Percentiles rank a stretch among this genome's conserved stretches.
phyloP scores from a whole-genome alignment of 495 filamentous ascomycete species.

The Saxophila tyrrhenica region DNA sequence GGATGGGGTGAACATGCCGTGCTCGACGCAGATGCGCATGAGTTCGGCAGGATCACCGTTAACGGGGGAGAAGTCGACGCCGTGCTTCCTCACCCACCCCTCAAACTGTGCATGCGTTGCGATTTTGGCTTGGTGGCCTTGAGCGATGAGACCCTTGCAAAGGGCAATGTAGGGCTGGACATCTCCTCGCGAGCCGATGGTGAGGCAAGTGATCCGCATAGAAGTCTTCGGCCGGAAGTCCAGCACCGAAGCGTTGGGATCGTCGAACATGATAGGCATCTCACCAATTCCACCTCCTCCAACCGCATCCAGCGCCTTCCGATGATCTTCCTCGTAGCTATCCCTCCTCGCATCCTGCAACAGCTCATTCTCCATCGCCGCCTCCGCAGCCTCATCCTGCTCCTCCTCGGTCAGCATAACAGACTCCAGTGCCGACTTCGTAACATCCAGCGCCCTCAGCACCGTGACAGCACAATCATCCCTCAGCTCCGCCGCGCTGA shows the following conservation, averaged over 20 bases:
- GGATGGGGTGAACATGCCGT: conserved; percentile 91
- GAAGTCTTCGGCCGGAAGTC: conserved; percentile 85
- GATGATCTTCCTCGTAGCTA: conserved; percentile 45
- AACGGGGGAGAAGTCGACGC: conserved; percentile 81
- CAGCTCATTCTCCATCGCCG: conserved; percentile 70
- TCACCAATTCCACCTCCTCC: conserved; percentile 34
- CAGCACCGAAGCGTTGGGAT: conserved; percentile 79
- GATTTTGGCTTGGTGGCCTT: conserved; percentile 79
- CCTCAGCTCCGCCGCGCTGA: conserved; percentile 58
- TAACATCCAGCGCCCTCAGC: conserved; percentile 60
- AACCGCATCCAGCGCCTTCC: conserved; percentile 10
- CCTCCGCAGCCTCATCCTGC: conserved; percentile 58
- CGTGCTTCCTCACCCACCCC: conserved; percentile 76
- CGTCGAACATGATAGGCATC: conserved; percentile 77
- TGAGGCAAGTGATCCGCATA: conserved; percentile 82
- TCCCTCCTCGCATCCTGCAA: conserved; percentile 66
- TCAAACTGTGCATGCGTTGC: conserved; percentile 88
- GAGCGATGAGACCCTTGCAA: conserved; percentile 77
- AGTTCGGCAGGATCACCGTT: conserved; percentile 88
- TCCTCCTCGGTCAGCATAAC: conserved; percentile 58
- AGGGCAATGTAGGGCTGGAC: conserved; percentile 96
- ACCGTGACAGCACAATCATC: conserved; percentile 84
- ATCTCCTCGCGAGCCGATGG: conserved; percentile 90
- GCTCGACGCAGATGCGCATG: conserved; percentile 91
- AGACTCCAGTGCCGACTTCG: conserved; percentile 61